Evolutionary conservation across 768 basidiomycete genomes (phyloP), one percentile per base, ranked within the genome.

Genomic region (Coprinopsis sp.): DNA sequence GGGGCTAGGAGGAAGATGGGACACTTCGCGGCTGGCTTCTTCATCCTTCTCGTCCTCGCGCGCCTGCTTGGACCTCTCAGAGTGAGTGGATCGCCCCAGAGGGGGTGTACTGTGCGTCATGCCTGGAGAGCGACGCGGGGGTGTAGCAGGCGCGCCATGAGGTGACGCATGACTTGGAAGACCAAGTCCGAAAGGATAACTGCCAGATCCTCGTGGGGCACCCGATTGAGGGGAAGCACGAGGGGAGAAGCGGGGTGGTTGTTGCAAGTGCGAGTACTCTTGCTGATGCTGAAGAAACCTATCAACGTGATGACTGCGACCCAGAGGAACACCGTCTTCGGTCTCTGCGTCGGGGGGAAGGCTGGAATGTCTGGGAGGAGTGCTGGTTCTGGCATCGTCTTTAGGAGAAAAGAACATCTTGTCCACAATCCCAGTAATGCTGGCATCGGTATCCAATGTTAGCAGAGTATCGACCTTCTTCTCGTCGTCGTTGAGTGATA

Each of bases 361-460:
- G 42, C 70, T 63, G 34, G 51, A 38, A 41, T 61, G 55, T 53
- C 65, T 69, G 3, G 81, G 76, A 29, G 77, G 73, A 13, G 78
- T 74, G 55, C 57, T 59, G 48, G 47, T 56, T 12, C 61, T 54
- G 16, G 52, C 52, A 38, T 56, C 48, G n/a, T 61, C 61, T 39
- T 60, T 67, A 12, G 65, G 67, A 37, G 67, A 65, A 42, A 76
- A 73, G 48, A 87, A 71, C 71, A 87, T 81, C 45, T 84, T 76
- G 36, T 87, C 79, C 16, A 87, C 84, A 23, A 84, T 71, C n/a
- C 82, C 80, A 8, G 79, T 80, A 53, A 87, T 79, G 58, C 81
- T 84, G 46, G 76, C 67, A 50, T 81, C 78, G 22, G 69, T 68
- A 54, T 76, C 71, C 33, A 72, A 55, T 6, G 58, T 56, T 33